These are phyloP conservation scores for Pterocarpus macrocarpus DNA, from an alignment of 306 rosid species.

Conservation along the genomic window DNA sequence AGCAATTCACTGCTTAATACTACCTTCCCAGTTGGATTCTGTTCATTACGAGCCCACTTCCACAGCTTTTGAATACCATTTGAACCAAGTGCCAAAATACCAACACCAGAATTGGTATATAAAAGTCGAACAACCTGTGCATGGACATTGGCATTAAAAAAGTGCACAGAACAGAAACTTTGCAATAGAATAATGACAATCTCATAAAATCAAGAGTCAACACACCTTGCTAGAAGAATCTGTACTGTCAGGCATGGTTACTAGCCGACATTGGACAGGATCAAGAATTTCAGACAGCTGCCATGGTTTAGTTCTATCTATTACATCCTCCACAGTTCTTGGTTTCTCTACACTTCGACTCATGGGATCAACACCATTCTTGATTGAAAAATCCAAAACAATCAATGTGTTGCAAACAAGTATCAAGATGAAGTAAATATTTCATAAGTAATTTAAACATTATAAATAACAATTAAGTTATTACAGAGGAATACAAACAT, in stretches of 20 bases:
- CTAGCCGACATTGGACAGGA: constrained; percentile 74
- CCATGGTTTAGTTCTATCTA: constrained; percentile 78
- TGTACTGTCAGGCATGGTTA: constrained; percentile 78
- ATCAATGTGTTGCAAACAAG: constrained; percentile 36
- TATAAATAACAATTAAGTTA: not conserved
- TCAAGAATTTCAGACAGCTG: constrained; percentile 85
- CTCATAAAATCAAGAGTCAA: constrained; percentile 1
- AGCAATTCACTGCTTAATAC: not conserved
- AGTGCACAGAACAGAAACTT: constrained; percentile 35
- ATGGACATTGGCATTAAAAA: constrained; percentile 7
- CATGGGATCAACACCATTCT: constrained; percentile 75
- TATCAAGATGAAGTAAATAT: constrained; percentile 22
- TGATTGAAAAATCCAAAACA: constrained; percentile 52
- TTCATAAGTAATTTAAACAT: constrained; percentile 9
- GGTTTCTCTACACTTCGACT: constrained; percentile 71
- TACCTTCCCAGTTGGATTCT: constrained; percentile 81
- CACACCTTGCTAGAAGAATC: constrained; percentile 86
- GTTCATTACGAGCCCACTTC: constrained; percentile 87
- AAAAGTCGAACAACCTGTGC: constrained; percentile 82
- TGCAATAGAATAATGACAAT: constrained; percentile 20
- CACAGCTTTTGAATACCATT: constrained; percentile 88
- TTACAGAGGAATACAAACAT: constrained; percentile 29
- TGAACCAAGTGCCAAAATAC: constrained; percentile 90
- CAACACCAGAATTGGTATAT: constrained; percentile 79
- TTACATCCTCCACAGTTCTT: constrained; percentile 66